Conservation (phyloP, 2,329 filamentous ascomycete genomes). For the Dothideomycetes sp. region DNA sequence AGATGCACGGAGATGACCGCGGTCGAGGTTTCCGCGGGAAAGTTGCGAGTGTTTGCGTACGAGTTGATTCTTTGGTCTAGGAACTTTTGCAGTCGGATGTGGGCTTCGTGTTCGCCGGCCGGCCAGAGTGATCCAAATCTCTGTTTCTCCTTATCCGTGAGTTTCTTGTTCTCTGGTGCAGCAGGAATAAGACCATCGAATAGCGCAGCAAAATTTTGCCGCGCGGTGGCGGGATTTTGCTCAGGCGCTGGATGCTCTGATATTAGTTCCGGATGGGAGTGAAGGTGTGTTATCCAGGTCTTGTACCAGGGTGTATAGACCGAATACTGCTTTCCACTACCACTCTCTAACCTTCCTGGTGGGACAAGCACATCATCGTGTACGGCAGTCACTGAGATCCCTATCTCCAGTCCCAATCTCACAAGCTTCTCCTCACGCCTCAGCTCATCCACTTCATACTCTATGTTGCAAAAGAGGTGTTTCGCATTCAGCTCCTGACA, state of each 20-base stretch:
- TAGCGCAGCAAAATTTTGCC: slow-evolving; percentile 65
- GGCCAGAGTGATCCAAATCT: slow-evolving; percentile 55
- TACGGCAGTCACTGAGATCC: slow-evolving; percentile 57
- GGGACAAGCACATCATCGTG: slow-evolving; percentile 77
- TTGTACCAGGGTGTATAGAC: slow-evolving; percentile 79
- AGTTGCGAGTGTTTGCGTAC: slow-evolving; percentile 57
- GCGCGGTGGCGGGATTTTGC: slow-evolving; percentile 44
- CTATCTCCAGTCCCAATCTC: slow-evolving; percentile 47
- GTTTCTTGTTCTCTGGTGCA: slow-evolving; percentile 50
- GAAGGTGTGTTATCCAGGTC: slow-evolving; percentile 62
- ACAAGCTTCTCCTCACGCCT: slow-evolving; percentile 62
- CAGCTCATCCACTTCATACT: slow-evolving; percentile 87
- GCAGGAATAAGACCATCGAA: slow-evolving; percentile 65
- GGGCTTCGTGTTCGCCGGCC: slow-evolving; percentile 63
- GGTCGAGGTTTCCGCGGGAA: slow-evolving; percentile 52
- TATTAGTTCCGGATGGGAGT: slow-evolving; percentile 57
- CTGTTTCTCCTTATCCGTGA: slow-evolving; percentile 28
- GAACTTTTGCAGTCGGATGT: slow-evolving; percentile 53
- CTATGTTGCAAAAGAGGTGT: slow-evolving; percentile 72
- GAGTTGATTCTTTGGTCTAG: slow-evolving; percentile 49
- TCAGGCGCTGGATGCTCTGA: slow-evolving; percentile 47
- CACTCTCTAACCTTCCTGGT: slow-evolving; percentile 56
- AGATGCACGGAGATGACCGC: slow-evolving; percentile 63
- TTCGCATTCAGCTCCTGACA: slow-evolving; percentile 61
- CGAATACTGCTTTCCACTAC: slow-evolving; percentile 66